Evolutionary conservation across 495 filamentous ascomycete species (phyloP), one percentile per base, ranked within the genome.

Genomic region (Penicillium arizonense): DNA sequence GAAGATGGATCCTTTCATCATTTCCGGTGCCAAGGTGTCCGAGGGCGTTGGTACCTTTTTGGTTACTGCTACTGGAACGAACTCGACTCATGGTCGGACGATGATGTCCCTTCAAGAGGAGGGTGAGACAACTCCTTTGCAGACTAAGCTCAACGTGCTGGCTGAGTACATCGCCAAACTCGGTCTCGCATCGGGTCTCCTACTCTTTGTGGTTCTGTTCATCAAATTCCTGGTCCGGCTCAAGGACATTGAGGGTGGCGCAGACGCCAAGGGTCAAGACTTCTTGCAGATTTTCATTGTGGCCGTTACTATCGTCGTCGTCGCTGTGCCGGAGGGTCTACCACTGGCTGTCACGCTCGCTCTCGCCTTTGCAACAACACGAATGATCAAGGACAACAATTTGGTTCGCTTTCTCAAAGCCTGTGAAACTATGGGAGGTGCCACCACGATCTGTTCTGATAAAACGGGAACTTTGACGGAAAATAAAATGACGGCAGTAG

Each of bases 401-500:
- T 69, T 97, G 43, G 93, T 97, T 44, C 89, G 93, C 24, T 81
- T 93, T 49, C 77, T 97, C 35, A 86, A 90, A 59, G 92, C 93
- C 39, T 97, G 93, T 68, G 93, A 97, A 68, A 95, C 93, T n/a
- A 97, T 97, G 93, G 93, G 93, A 20, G 96, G 96, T 69, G 93
- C 93, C 4, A 96, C 92, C 0, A 93, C 90, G 2, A 89, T 97
- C 43, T 97, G 93, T 71, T 96, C 92, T 3, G 93, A 97, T 74
- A 97, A 97, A 68, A 97, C 93, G 0, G 93, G 93, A 49, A 97
- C 93, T 3, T 75, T 97, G n/a, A 94, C 90, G 0, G 86, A 92
- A 67, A 96, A 96, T 61, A 90, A 89, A 73, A 96, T 96, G 91
- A 86, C 82, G 32, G 87, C 91, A 8, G 89, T 95, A 48, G 84